These are phyloP conservation scores for Lentinula boryana DNA, from an alignment of 768 basidiomycete species.

Conservation along the genomic window DNA sequence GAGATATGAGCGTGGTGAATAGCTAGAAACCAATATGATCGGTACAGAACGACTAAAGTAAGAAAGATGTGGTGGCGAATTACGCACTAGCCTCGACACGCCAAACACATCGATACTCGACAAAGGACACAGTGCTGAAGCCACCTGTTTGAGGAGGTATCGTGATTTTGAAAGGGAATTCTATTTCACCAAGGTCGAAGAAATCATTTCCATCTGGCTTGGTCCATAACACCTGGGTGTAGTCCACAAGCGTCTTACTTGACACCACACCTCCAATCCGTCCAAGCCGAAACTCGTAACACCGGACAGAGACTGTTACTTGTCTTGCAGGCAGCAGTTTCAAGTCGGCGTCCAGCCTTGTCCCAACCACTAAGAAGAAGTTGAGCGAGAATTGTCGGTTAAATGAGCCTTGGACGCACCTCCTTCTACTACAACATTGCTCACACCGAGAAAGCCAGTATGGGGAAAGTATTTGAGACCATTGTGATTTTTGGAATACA, in stretches of 20 bases:
- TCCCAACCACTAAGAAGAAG: conserved; percentile 45
- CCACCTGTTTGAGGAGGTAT: conserved; percentile 58
- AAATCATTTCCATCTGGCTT: conserved; percentile 53
- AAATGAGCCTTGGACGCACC: conserved; percentile 18
- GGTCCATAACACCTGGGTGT: conserved; percentile 62
- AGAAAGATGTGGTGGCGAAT: conserved; percentile 2
- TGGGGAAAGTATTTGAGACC: conserved; percentile 60
- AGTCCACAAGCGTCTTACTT: conserved; percentile 65
- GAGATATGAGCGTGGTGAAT: conserved; percentile 60
- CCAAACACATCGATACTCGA: conserved; percentile 79
- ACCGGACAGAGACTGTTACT: conserved; percentile 70
- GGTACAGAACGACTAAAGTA: not conserved
- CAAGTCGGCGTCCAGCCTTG: conserved; percentile 62
- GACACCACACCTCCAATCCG: conserved; percentile 45
- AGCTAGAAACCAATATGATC: conserved; percentile 31
- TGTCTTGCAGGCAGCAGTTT: conserved; percentile 63
- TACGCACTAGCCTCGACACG: conserved; percentile 73
- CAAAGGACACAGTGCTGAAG: conserved; percentile 66
- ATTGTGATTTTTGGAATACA: conserved; percentile 5
- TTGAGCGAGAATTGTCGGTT: conserved; percentile 19
- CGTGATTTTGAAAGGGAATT: conserved; percentile 66
- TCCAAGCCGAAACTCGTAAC: conserved; percentile 72
- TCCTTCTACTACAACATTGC: conserved; percentile 74
- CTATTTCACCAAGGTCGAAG: conserved; percentile 56
- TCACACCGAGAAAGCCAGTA: conserved; percentile 76